These are phyloP conservation scores for Penicillium sp. DNA, from an alignment of 2,329 filamentous ascomycete species.

Conservation along the genomic window DNA sequence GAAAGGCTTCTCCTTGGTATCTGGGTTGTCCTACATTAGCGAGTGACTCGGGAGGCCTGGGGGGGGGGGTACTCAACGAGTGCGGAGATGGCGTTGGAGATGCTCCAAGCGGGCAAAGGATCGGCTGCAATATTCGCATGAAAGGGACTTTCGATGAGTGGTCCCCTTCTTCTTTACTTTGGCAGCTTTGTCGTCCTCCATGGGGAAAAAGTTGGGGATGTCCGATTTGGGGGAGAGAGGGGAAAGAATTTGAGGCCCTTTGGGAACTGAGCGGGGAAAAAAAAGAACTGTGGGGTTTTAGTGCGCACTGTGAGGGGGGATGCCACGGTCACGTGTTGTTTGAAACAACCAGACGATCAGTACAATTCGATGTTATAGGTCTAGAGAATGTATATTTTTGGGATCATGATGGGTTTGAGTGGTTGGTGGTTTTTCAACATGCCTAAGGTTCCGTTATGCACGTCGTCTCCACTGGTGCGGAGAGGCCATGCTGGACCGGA, in stretches of 20 bases:
- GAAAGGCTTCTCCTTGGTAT: conserved; percentile 53
- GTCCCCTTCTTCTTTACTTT: conserved; percentile 45
- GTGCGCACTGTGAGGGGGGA: conserved; percentile 19
- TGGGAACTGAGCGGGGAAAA: conserved; percentile 37
- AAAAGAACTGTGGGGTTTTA: conserved; percentile 36
- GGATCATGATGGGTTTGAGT: background rate
- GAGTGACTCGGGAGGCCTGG: conserved; percentile 2
- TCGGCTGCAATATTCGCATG: conserved; percentile 50
- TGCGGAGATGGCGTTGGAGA: conserved; percentile 54
- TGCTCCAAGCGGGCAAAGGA: conserved; percentile 51
- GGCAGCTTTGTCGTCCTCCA: conserved; percentile 42
- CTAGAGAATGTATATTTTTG: background rate
- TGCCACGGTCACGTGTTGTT: conserved; percentile 18
- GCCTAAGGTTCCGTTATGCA: background rate
- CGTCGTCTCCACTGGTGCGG: conserved; percentile 14
- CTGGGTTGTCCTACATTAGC: conserved; percentile 33
- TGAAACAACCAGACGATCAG: background rate
- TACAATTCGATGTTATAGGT: background rate
- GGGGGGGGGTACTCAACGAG: conserved; percentile 47
- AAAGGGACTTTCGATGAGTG: conserved; percentile 47
- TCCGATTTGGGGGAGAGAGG: conserved; percentile 25
- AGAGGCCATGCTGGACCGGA: conserved; percentile 5
- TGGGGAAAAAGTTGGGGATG: conserved; percentile 22
- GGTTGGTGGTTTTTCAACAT: background rate
- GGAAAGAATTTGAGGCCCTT: conserved; percentile 27